Evolutionary conservation across 176 grass and related monocot genomes (phyloP).

Genomic region (Oryza brachyantha): DNA sequence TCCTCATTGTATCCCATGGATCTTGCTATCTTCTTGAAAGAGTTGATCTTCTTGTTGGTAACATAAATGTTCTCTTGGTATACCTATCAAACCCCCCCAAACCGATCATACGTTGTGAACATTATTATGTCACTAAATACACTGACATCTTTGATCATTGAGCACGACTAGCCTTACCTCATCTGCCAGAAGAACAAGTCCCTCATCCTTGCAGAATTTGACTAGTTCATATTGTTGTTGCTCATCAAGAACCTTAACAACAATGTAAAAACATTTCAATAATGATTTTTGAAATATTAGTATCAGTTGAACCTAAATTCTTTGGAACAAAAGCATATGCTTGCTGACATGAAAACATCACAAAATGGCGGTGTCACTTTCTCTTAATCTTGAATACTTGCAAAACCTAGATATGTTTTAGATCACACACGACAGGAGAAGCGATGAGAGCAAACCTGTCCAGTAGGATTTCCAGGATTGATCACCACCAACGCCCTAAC

Average conservation of each 20-base stretch:
- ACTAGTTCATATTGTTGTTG: conserved; percentile 80
- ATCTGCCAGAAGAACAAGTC: conserved; percentile 92
- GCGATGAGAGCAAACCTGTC: conserved; percentile 56
- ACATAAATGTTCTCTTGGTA: conserved; percentile 97
- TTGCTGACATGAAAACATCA: conserved; percentile 4
- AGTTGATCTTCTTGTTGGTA: conserved; percentile 83
- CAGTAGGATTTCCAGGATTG: conserved; percentile 98
- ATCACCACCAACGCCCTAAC: conserved; percentile 95
- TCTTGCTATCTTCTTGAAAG: conserved; percentile 95
- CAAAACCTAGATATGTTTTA: not conserved
- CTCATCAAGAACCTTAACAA: conserved; percentile 75
- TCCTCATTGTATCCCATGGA: conserved; percentile 66
- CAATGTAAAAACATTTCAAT: conserved; percentile 17
- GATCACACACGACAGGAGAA: not conserved
- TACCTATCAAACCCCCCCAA: conserved; percentile 47
- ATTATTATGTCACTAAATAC: not conserved
- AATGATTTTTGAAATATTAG: not conserved
- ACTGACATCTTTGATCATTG: not conserved
- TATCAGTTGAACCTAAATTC: conserved; percentile 5
- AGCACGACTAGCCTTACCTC: conserved; percentile 46
- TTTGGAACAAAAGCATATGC: not conserved
- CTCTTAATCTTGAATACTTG: not conserved
- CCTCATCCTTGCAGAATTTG: conserved; percentile 84
- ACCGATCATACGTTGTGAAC: not conserved
- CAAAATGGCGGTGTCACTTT: not conserved